Conservation (phyloP, 768 basidiomycete genomes). For the Lactarius psammicola region DNA sequence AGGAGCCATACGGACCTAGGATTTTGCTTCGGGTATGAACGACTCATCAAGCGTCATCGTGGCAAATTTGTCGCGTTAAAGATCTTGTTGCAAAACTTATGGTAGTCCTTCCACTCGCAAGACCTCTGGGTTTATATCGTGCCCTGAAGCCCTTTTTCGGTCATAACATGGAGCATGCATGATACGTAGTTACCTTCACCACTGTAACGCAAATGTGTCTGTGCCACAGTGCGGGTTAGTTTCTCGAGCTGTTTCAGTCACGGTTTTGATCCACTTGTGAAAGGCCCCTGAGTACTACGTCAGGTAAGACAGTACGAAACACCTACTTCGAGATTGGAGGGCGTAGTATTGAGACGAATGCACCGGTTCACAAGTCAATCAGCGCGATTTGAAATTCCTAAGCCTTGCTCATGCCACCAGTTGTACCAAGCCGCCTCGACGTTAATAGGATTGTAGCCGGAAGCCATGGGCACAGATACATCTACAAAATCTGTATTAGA, state of each 20-base stretch:
- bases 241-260: slow-evolving; percentile 81
- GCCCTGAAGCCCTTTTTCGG: slow-evolving; percentile 48
- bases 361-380: slow-evolving; percentile 89
- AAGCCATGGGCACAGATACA: slow-evolving; percentile 80
- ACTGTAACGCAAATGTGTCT: slow-evolving; percentile 91
- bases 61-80: slow-evolving; percentile 99
- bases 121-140: slow-evolving; percentile 97
- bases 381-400: slow-evolving; percentile 88
- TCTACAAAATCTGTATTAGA: slow-evolving; percentile 46
- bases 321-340: too few species aligned
- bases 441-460: slow-evolving; percentile 90
- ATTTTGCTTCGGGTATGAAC: slow-evolving; percentile 70
- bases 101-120: slow-evolving; percentile 94
- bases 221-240: slow-evolving; percentile 97
- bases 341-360: too few species aligned
- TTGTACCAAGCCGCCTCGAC: too few species aligned
- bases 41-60: slow-evolving; percentile 90
- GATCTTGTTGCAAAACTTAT: slow-evolving; percentile 99
- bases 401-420: slow-evolving; percentile 86
- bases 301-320: not conserved
- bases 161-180: too few species aligned
- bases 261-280: slow-evolving; percentile 87
- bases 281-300: not conserved
- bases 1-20: slow-evolving; percentile 51
- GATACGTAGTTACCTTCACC: too few species aligned